Percentiles rank a stretch among this genome's conserved stretches.
Evolutionary conservation across 139 green algal genomes (phyloP).

Genomic region (Volvox africanus): DNA sequence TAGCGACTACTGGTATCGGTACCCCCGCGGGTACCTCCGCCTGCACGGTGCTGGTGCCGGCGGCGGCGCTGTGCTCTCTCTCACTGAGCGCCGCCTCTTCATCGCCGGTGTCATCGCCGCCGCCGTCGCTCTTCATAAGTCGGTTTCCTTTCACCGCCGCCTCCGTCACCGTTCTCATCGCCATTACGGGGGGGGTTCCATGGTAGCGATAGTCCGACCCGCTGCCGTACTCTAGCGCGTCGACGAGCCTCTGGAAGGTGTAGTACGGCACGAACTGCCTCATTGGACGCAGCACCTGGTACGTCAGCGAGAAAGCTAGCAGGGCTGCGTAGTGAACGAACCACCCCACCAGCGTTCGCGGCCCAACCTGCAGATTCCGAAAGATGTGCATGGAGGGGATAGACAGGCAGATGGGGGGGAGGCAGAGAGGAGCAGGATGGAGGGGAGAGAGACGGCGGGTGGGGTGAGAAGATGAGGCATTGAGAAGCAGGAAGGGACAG

Average conservation of each 20-base stretch:
- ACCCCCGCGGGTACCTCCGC: not conserved
- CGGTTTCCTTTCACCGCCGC: not conserved
- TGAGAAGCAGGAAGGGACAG: no score
- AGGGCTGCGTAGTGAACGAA: constrained; percentile 69
- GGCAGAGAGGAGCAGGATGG: no score
- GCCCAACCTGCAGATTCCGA: constrained; percentile 57
- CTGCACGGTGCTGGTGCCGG: not conserved
- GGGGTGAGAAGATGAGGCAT: no score
- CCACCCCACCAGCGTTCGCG: constrained; percentile 53
- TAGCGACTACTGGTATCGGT: not conserved
- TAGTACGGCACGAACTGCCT: constrained; percentile 30
- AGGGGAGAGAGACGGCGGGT: no score
- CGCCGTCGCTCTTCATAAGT: not conserved
- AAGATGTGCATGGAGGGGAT: not conserved
- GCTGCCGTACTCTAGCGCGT: constrained; percentile 58
- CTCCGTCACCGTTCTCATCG: not conserved
- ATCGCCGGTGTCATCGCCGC: not conserved
- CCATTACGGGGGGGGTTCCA: not conserved
- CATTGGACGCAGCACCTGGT: constrained; percentile 51
- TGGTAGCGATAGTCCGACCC: constrained; percentile 53
- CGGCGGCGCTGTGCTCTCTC: not conserved
- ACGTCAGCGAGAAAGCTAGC: constrained; percentile 52
- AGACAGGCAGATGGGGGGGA: no score
- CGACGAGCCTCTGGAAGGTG: constrained; percentile 49
- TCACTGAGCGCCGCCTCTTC: not conserved